Evolutionary conservation across 2,329 filamentous ascomycete species (phyloP), one percentile per base, ranked within the genome.

Genomic region (Fusarium lateritium): DNA sequence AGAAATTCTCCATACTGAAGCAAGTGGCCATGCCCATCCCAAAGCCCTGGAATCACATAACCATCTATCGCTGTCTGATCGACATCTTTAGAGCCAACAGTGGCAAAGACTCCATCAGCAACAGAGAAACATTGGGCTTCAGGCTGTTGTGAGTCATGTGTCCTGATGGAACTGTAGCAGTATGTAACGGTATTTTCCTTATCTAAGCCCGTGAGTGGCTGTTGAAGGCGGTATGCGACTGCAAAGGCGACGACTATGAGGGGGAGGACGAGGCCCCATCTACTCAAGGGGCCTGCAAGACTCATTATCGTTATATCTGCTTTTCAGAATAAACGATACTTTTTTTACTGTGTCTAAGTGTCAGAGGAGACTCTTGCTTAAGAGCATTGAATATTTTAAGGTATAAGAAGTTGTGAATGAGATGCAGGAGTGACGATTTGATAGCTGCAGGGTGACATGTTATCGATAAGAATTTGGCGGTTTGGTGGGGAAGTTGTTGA

Each of bases 21-120:
- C 47, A 92, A 79, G 74, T 92, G 91, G 1, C 89, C 91, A 75
- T 92, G 91, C 0, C 89, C 90, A 68, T 93, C 91, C 86, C 90
- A 92, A 3, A 93, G 80, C 0, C 90, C 90, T 0, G 91, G 91
- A 26, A 91, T 85, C 3, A 86, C 89, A 69, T 87, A 84, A 0
- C 88, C 89, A 22, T 74, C 62, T 13, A 62, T 51, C 8, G 46
- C 56, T 13, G 45, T 38, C 14, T 81, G 65, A 5, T 78, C 78
- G n/a, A 34, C 33, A 36, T 55, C 63, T 28, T 51, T 50, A n/a
- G 77, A 61, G 43, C 85, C 84, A 0, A 90, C 83, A 7, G 80
- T 77, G 0, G 79, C 79, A 68, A 91, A 89, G 14, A 79, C 76
- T 0, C 88, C 88, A 40, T 83, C 77, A 2, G 75, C 74, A 3